These are phyloP conservation scores for Termitomyces sp. DNA, from an alignment of 768 basidiomycete genomes.

Conservation along the genomic window DNA sequence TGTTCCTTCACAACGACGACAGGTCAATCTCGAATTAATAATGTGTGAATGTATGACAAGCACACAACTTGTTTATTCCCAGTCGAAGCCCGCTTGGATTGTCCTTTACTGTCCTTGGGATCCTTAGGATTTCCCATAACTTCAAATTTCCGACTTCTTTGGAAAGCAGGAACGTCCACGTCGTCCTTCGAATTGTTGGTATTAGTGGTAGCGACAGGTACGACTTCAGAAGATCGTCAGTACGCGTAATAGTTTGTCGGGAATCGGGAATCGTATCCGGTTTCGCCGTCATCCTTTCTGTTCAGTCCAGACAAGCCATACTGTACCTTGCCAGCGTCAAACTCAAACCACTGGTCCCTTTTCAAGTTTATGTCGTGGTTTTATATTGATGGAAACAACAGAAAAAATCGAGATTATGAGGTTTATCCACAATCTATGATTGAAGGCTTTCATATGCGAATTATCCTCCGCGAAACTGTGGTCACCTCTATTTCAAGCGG, in stretches of 20 bases:
- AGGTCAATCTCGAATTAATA: neutral
- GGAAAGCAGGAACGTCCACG: neutral
- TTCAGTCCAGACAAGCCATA: no score
- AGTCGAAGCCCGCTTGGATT: conserved; percentile 1
- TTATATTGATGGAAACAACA: no score
- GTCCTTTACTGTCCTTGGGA: conserved; percentile 10
- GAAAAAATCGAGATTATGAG: no score
- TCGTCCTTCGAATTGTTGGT: neutral
- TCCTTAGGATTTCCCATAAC: conserved; percentile 1
- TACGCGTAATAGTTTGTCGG: neutral
- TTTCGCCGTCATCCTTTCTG: no score
- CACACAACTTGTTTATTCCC: conserved; percentile 5
- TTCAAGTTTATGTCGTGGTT: no score
- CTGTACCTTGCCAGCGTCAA: no score
- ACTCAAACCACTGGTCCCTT: no score
- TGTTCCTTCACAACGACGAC: neutral
- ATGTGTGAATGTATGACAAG: neutral
- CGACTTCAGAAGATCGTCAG: neutral
- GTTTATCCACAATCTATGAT: no score
- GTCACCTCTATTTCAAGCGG: no score
- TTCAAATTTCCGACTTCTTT: neutral
- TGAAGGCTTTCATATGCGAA: no score
- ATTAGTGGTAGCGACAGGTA: neutral
- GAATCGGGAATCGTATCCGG: neutral
- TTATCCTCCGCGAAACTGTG: no score